Base-by-base conservation (phyloP, 371 early-diverging fungal genomes). In the Sporodiniella umbellata region DNA sequence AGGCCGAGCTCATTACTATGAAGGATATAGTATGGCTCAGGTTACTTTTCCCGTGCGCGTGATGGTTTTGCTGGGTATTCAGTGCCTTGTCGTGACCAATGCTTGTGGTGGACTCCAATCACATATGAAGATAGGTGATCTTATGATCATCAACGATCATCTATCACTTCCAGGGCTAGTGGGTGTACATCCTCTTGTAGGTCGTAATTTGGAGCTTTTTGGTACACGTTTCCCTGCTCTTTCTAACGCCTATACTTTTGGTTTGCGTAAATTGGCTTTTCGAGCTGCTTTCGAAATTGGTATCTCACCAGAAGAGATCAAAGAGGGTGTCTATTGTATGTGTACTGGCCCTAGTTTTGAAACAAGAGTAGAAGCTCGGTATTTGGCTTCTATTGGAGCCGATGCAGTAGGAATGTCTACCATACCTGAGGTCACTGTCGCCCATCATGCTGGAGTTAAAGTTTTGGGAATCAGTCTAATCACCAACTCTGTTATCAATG, bases 381-480 rank as follows among this genome's bases (percentile, higher is more conserved):
- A 84, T 58, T 73, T 97, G 52, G 71, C 72, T 28, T 45, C 58
- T 0, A 60, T 85, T 48, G 94, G 94, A 40, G 96, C 84, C 19
- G 96, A 95, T 72, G 84, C 83, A 15, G 96, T 94, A 10, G 97
- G 97, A 31, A 97, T 97, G 97, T 89, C 89, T 38, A 96, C 96
- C n/a, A 85, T 93, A 2, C 95, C 95, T 14, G 97, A 97, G 68
- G 88, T 90, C n/a, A 68, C 94, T n/a, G 83, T 91, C 28, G 96
- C 96, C 14, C 84, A 88, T 47, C 97, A 97, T 72, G 85, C 87
- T 25, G 95, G 94, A 12, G 79, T 97, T 59, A 78, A 85, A 56
- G 91, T 94, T 1, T 70, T 97, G 43, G 95, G 93, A 15, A 60
- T 95, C 51, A 76, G 82, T 45, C 77, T 97, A 50, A 85, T 96